Evolutionary conservation across 202 grass and related monocot species (phyloP).

Genomic region (Elaeis oleifera): DNA sequence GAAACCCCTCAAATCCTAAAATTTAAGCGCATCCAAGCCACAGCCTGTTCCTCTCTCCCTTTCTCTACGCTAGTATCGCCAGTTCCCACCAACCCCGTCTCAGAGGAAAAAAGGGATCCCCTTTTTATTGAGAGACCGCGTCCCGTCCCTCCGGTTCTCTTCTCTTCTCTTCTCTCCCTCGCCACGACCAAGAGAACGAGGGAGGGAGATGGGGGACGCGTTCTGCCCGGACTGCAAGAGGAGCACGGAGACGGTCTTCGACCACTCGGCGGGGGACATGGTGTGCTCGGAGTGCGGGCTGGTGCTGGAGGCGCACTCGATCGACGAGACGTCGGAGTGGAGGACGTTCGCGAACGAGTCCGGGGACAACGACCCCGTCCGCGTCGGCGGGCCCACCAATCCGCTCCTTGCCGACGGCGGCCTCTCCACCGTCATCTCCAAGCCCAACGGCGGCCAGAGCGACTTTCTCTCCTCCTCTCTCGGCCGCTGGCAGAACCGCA

Average conservation of each 20-base stretch:
- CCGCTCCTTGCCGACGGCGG: constrained; percentile 72
- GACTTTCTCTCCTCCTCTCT: constrained; percentile 71
- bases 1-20: no score
- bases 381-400: constrained; percentile 68
- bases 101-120: no score
- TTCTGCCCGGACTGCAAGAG: constrained; percentile 85
- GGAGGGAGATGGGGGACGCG: constrained; percentile 48
- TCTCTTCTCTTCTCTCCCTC: constrained; percentile 8
- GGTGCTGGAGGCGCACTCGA: constrained; percentile 78
- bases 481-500: constrained; percentile 71
- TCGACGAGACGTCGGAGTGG: constrained; percentile 94
- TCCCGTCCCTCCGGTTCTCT: neutral
- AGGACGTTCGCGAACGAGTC: constrained; percentile 90
- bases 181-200: neutral
- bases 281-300: constrained; percentile 87
- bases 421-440: constrained; percentile 81
- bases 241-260: constrained; percentile 81
- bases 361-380: constrained; percentile 74
- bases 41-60: neutral
- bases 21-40: no score
- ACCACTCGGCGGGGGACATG: constrained; percentile 79
- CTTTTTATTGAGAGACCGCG: no score
- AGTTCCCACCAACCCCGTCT: no score
- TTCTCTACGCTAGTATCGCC: no score
- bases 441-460: constrained; percentile 63